Evolutionary conservation across 2,329 filamentous ascomycete genomes (phyloP).

Genomic region (Fusarium sp.): DNA sequence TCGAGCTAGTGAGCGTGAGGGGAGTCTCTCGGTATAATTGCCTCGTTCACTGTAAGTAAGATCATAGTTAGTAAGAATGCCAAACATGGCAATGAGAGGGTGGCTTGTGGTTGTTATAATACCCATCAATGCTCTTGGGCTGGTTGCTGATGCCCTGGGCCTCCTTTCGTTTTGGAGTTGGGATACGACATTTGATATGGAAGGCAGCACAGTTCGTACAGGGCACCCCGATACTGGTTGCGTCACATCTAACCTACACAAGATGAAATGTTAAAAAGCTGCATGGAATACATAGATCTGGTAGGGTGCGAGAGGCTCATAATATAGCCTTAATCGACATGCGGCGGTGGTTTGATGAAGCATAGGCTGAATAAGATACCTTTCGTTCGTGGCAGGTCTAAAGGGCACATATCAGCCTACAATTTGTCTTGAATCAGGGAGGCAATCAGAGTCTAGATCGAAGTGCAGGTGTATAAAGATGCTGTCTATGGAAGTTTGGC

Average conservation of each 20-base stretch:
- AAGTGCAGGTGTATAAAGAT: too few relatives aligned
- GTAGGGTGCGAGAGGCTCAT: too few relatives aligned
- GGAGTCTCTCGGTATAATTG: slow-evolving; percentile 56
- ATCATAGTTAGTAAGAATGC: too few relatives aligned
- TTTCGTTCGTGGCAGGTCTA: slow-evolving; percentile 97
- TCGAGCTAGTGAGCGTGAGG: too few relatives aligned
- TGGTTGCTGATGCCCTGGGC: slow-evolving; percentile 58
- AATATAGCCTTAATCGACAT: too few relatives aligned
- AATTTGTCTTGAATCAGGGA: too few relatives aligned
- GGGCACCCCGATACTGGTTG: slow-evolving; percentile 91
- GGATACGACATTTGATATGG: slow-evolving; percentile 97
- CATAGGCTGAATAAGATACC: too few relatives aligned
- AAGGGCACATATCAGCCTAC: not conserved
- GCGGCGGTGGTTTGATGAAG: too few relatives aligned
- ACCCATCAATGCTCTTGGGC: slow-evolving; percentile 75
- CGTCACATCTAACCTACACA: slow-evolving; percentile 91
- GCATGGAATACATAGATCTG: slow-evolving; percentile 47
- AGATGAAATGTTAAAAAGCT: slow-evolving; percentile 27
- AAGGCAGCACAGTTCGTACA: slow-evolving; percentile 99
- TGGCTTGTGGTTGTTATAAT: slow-evolving; percentile 39
- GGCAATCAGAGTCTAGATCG: too few relatives aligned
- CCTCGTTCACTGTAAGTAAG: slow-evolving; percentile 63
- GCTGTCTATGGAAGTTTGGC: too few relatives aligned
- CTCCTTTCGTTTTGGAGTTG: slow-evolving; percentile 94
- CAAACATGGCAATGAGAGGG: too few relatives aligned